phyloP scores from a whole-genome alignment of 1,284 basidiomycete species.

The Ustilago sp. region DNA sequence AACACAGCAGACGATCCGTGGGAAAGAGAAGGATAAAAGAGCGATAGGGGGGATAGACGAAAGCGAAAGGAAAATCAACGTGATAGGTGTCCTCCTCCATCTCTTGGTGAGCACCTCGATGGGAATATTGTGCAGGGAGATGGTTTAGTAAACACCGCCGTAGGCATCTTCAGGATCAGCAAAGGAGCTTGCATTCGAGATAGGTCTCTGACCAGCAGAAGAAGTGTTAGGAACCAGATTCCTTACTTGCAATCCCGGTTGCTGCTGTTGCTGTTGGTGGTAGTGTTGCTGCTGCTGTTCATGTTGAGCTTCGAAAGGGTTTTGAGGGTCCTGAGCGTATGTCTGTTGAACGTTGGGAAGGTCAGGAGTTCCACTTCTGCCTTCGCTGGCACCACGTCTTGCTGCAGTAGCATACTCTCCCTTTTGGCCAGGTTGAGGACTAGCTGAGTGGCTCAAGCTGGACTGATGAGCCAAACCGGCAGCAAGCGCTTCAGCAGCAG shows the following conservation, averaged over 20 bases:
- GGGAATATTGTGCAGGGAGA: background rate
- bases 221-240: constrained; percentile 35
- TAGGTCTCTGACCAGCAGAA: constrained; percentile 48
- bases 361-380: constrained; percentile 58
- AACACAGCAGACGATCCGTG: background rate
- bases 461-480: constrained; percentile 42
- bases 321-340: constrained; percentile 23
- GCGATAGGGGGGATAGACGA: background rate
- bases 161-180: constrained; percentile 56
- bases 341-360: constrained; percentile 62
- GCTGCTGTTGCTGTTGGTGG: constrained; percentile 1
- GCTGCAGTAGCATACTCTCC: constrained; percentile 39
- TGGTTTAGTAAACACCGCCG: constrained; percentile 55
- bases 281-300: background rate
- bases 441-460: constrained; percentile 28
- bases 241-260: constrained; percentile 29
- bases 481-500: constrained; percentile 37
- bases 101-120: no score
- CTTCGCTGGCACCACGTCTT: constrained; percentile 50
- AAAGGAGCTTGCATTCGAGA: constrained; percentile 51
- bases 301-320: constrained; percentile 19
- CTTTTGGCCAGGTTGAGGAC: background rate
- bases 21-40: background rate
- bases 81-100: background rate
- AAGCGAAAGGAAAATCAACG: background rate